Evolutionary conservation across 306 rosid genomes (phyloP).

Genomic region (Quercus alba): DNA sequence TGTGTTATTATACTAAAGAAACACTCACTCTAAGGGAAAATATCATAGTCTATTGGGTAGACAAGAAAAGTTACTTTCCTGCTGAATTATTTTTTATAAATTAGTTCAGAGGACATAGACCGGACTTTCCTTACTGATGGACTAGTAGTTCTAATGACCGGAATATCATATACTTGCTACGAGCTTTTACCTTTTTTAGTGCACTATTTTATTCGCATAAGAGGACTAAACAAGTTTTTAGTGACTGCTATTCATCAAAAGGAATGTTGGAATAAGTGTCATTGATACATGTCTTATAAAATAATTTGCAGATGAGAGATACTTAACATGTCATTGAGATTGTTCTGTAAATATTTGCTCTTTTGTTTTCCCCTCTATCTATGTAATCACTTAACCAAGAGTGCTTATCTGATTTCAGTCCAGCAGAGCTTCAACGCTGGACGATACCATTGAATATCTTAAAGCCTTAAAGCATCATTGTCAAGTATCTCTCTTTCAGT

Average conservation of each 20-base stretch:
- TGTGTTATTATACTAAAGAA: too few relatives aligned
- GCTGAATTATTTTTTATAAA: too few relatives aligned
- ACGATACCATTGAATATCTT: constrained; percentile 16
- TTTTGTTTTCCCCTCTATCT: background rate
- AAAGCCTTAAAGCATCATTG: constrained; percentile 11
- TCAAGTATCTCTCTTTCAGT: background rate
- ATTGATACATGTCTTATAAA: background rate
- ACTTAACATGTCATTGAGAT: background rate
- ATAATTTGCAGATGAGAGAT: background rate
- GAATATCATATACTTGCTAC: background rate
- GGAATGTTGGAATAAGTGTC: too few relatives aligned
- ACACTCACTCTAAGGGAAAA: too few relatives aligned
- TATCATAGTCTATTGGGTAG: too few relatives aligned
- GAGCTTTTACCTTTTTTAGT: background rate
- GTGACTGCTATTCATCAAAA: background rate
- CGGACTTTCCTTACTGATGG: background rate
- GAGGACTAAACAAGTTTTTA: background rate
- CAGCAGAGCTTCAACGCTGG: constrained; percentile 19
- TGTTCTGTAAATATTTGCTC: background rate
- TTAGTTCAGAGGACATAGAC: too few relatives aligned
- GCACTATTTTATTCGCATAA: background rate
- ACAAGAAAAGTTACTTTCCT: too few relatives aligned
- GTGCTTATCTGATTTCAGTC: background rate
- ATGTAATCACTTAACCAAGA: background rate
- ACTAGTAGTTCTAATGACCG: background rate